Evolutionary conservation across 1,139 yeast species (phyloP), one percentile per base, ranked within the genome.

Genomic region (Ogataea hybrid): DNA sequence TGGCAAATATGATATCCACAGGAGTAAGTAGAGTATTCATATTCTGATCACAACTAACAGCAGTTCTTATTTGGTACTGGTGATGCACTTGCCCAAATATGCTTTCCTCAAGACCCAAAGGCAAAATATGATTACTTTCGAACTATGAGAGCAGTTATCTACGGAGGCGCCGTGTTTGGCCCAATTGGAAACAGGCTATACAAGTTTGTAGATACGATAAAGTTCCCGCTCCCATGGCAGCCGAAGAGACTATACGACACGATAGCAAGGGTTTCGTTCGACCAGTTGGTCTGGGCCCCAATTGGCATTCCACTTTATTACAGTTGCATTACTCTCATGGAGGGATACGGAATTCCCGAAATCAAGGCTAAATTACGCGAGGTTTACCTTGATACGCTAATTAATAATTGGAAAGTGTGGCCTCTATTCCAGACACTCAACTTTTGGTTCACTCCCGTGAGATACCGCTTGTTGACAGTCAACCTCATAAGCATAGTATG

Each of bases 391-490:
- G 63, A 67, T 5, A 85, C 95, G 0, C 63, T 87, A 32, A 49
- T 67, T 25, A 74, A 84, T 25, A 88, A 87, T 59, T 89, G 96
- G 95, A 52, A 71, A 36, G 84, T 89, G 7, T 89, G 97, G 97
- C 97, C 96, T 0, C 67, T 77, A 0, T 81, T 89, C 55, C 97
- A 89, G 63, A 49, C 76, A 38, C 54, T 79, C 44, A 90, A 90
- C 62, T 86, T 90, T 56, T 71, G 77, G 35, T 55, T 84, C 11
- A 75, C 86, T n/a, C 4, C 96, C 96, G 76, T 81, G 3, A 79
- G 79, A 33, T 77, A 76, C 54, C 73, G 95, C 29, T 64, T 89
- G 42, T 55, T 85, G 36, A 71, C 81, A 5, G 95, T 85, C 28
- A 87, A 88, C 55, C 51, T 80, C 3, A 73, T 86, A 18, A 79